Evolutionary conservation across 257 asterid genomes (phyloP), one percentile per base, ranked within the genome.

Genomic region (Ligustrum vulgare): DNA sequence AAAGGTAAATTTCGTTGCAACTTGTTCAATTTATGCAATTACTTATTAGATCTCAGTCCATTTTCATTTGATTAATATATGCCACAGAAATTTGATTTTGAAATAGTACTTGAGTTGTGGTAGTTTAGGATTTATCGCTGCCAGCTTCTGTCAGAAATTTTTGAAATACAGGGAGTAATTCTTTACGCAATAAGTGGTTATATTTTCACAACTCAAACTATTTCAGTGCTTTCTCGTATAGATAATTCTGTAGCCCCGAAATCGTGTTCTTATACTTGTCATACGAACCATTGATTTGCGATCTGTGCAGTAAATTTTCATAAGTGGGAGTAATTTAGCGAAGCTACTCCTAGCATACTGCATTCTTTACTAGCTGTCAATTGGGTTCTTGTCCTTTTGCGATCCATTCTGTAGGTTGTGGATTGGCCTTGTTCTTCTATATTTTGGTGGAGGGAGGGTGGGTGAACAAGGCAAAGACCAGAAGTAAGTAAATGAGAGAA

Each of bases 1-100:
- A 94, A 75, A 91, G 99, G 99, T 92, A 56, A 23, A 23, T 60
- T 22, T 22, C 32, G 8, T 22, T 23, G 34, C 67, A 60, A 2
- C 34, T 60, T 16, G 2, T 60, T 22, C 34, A 16, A 60, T 60
- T 60, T 60, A n/a, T 54, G 63, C 63, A 54, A 54, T 54, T 20
- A 54, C 22, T 5, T n/a, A 8, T 54, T 49, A 49, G 65, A 56
- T 56, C 22, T 22, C 31, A 20, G n/a, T n/a, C 28, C 64, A 7
- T 56, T 56, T n/a, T 56, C 13, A n/a, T 56, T 56, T 56, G 31
- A 56, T 8, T 56, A 18, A 51, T 18, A 51, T 16, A 51, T 15
- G 20, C 25, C 32, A 8, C 31, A 20, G 32, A 56, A 56, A n/a
- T 8, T 56, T 51, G 62, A 51, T 51, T 51, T 56, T 20, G 11